Percentiles rank a stretch among this genome's conserved stretches.
Conservation (phyloP, 257 asterid genomes). For the Cruciata laevipes region DNA sequence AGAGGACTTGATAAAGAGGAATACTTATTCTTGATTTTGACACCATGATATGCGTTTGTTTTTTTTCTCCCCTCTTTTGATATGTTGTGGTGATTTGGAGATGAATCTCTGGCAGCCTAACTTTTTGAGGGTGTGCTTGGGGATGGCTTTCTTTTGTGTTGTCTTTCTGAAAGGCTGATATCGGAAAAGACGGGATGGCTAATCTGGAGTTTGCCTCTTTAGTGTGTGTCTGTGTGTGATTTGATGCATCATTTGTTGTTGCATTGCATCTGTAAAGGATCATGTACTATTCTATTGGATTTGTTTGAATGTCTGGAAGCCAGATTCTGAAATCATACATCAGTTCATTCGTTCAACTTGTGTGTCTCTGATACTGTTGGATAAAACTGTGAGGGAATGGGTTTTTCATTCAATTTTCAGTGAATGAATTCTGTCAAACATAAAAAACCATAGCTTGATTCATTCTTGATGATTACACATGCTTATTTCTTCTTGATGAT, state of each 20-base stretch:
- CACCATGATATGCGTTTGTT: constrained; percentile 18
- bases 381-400: no score
- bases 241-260: constrained; percentile 35
- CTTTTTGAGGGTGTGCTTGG: constrained; percentile 42
- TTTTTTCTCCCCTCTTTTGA: constrained; percentile 5
- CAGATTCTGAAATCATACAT: constrained; percentile 9
- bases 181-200: constrained; percentile 2
- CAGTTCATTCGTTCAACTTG: no score
- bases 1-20: constrained; percentile 1
- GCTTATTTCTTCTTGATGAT: no score
- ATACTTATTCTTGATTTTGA: constrained; percentile 20
- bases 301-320: constrained; percentile 36
- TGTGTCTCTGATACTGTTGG: no score
- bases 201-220: neutral
- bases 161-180: constrained; percentile 16
- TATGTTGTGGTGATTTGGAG: constrained; percentile 17
- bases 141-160: constrained; percentile 21
- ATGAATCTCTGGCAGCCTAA: constrained; percentile 43
- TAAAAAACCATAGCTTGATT: no score
- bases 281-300: constrained; percentile 28
- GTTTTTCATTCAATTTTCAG: no score
- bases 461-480: no score
- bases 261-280: constrained; percentile 24
- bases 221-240: constrained; percentile 31
- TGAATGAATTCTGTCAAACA: no score